A percentile compares a stretch with the other conserved stretches of the same genome.
Evolutionary conservation across 1,284 basidiomycete genomes (phyloP).

Genomic region (Termitomyces sp.): DNA sequence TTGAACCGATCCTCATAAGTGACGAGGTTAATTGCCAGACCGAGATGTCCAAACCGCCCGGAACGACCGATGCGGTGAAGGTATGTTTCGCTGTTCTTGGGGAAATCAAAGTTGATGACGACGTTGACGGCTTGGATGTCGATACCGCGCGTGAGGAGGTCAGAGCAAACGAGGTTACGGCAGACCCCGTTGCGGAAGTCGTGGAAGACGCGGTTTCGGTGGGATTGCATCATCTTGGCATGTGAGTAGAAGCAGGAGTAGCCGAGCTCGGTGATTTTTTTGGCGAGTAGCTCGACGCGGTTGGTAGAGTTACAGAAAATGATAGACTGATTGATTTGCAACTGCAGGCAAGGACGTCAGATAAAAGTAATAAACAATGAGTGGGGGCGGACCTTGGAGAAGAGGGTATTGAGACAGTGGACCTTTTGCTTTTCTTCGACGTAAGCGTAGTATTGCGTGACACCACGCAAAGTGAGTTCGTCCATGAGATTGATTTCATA

Average conservation of each 20-base stretch:
- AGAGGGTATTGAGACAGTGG: conserved; percentile 96
- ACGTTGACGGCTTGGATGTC: conserved; percentile 99
- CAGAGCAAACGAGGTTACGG: conserved; percentile 95
- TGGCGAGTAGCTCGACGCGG: conserved; percentile 97
- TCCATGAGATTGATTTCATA: conserved; percentile 99
- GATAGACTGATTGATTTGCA: conserved; percentile 99
- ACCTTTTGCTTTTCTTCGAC: conserved; percentile 99
- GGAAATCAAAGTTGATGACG: conserved; percentile 99
- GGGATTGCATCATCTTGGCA: conserved; percentile 98
- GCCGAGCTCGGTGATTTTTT: conserved; percentile 98
- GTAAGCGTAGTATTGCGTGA: conserved; percentile 99
- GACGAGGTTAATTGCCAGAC: conserved; percentile 94
- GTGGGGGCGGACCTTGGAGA: conserved; percentile 71
- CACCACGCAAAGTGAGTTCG: conserved; percentile 96
- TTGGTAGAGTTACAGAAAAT: conserved; percentile 99
- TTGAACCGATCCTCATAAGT: conserved; percentile 98
- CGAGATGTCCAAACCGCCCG: conserved; percentile 95
- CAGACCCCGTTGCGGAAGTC: conserved; percentile 98
- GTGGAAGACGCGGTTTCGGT: conserved; percentile 99
- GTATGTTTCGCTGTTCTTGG: conserved; percentile 98
- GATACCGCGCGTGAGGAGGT: conserved; percentile 97
- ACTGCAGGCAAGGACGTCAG: conserved; percentile 39
- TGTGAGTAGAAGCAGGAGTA: conserved; percentile 99
- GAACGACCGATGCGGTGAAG: conserved; percentile 97
- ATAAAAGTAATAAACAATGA: not conserved